Conservation (phyloP, 352 stramenopile species). For the Pythium chondricola region DNA sequence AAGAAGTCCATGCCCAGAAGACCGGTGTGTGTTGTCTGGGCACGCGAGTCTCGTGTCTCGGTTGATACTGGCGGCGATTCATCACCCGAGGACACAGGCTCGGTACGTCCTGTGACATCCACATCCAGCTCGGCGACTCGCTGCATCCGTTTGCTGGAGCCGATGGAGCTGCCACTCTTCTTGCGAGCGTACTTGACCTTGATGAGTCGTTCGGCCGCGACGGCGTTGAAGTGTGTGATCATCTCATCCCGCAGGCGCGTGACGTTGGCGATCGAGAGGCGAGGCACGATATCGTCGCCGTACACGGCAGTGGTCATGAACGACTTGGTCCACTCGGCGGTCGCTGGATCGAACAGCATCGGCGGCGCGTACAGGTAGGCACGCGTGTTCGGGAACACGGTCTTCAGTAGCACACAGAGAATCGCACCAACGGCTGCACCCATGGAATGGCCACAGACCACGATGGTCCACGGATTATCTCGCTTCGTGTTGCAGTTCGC, state of each 20-base stretch:
- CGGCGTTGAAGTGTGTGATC: conserved; percentile 52
- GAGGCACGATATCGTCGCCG: conserved; percentile 63
- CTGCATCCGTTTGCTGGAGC: background rate
- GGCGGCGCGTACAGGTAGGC: conserved; percentile 62
- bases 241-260: conserved; percentile 63
- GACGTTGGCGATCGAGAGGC: conserved; percentile 62
- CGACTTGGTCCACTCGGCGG: conserved; percentile 46
- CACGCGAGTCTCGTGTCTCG: background rate
- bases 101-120: conserved; percentile 4
- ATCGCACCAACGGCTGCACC: conserved; percentile 71
- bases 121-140: conserved; percentile 12
- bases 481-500: conserved; percentile 31
- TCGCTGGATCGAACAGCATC: conserved; percentile 57
- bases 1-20: conserved; percentile 27
- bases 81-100: background rate
- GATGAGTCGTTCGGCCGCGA: conserved; percentile 54
- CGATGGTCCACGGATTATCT: conserved; percentile 45
- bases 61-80: background rate
- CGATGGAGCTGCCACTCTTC: conserved; percentile 12
- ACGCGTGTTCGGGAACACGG: conserved; percentile 43
- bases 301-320: conserved; percentile 72
- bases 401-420: conserved; percentile 51
- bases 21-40: conserved; percentile 7
- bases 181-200: conserved; percentile 46
- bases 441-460: conserved; percentile 79